Base-by-base conservation (phyloP, 306 rosid genomes). In the Urtica urens region DNA sequence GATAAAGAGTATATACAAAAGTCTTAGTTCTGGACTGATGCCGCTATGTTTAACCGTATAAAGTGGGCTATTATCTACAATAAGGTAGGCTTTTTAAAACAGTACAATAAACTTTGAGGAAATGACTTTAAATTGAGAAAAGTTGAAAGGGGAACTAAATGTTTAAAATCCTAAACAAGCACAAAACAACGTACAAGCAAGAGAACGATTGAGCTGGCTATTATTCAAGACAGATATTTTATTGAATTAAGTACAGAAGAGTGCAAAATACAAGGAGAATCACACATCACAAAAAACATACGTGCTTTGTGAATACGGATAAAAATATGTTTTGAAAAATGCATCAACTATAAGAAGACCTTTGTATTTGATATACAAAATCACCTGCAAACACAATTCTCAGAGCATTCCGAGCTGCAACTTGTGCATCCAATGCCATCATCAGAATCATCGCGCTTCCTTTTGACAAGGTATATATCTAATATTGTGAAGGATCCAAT, bases 341-440 rank as follows among this genome's bases (percentile, higher is more conserved):
- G 19, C 28, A 45, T 31, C 4, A 23, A 11, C 4, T 10, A 45
- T 12, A 12, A 42, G 44, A n/a, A 39, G 10, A 39, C 22, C 28
- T 11, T 19, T 12, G 17, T 22, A 22, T 9, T 23, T 22, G n/a
- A 45, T 10, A 27, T 1, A 49, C 9, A 47, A 66, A 62, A 20
- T 30, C 62, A 88, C 97, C 97, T 78, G 93, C 97, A 88, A 24
- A 82, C 82, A 62, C 97, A 88, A 68, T 81, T 74, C 31, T 78
- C 72, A 29, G 80, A 81, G 74, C 97, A 88, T 5, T 46, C 50
- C 41, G 76, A 50, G 55, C 60, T 59, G 70, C 93, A 80, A 57
- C 51, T 67, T 54, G 80, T 70, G 66, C 97, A 84, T 67, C 97
- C 97, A 58, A 67, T 59, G 31, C 68, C 97, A 61, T 78, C 93